These are phyloP conservation scores for Fragilaria crotonensis DNA, from an alignment of 108 stramenopile species.

Conservation along the genomic window DNA sequence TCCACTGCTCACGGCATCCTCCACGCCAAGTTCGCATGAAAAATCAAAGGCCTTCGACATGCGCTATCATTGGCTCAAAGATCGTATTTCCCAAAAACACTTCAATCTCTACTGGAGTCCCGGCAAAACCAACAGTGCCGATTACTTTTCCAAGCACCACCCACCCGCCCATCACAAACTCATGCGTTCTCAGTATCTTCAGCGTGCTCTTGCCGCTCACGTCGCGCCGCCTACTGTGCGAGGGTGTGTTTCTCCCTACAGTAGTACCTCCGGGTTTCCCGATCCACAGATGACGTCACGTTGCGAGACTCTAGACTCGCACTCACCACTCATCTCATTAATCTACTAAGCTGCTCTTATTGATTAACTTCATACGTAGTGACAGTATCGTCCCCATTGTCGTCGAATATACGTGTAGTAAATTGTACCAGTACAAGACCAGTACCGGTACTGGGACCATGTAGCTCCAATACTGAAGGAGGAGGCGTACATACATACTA, in stretches of 20 bases:
- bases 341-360: slow-evolving; percentile 1
- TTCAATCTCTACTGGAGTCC: slow-evolving; percentile 5
- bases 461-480: too few relatives aligned
- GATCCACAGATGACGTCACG: not conserved
- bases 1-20: slow-evolving; percentile 38
- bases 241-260: not conserved
- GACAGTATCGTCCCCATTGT: slow-evolving; percentile 1
- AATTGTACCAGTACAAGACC: too few relatives aligned
- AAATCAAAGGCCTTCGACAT: slow-evolving; percentile 36
- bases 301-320: not conserved
- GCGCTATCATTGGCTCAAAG: slow-evolving; percentile 22
- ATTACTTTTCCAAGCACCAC: slow-evolving; percentile 22
- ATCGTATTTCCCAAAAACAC: slow-evolving; percentile 22
- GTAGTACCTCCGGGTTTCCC: not conserved
- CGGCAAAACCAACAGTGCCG: slow-evolving; percentile 1
- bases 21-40: slow-evolving; percentile 21
- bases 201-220: not conserved
- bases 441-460: too few relatives aligned
- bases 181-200: not conserved
- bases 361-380: not conserved
- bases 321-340: slow-evolving; percentile 1
- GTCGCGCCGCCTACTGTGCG: not conserved
- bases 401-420: too few relatives aligned
- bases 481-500: too few relatives aligned
- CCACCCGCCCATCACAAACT: slow-evolving; percentile 9